phyloP scores from a whole-genome alignment of 2,329 filamentous ascomycete genomes.

The Stagonosporopsis vannaccii region DNA sequence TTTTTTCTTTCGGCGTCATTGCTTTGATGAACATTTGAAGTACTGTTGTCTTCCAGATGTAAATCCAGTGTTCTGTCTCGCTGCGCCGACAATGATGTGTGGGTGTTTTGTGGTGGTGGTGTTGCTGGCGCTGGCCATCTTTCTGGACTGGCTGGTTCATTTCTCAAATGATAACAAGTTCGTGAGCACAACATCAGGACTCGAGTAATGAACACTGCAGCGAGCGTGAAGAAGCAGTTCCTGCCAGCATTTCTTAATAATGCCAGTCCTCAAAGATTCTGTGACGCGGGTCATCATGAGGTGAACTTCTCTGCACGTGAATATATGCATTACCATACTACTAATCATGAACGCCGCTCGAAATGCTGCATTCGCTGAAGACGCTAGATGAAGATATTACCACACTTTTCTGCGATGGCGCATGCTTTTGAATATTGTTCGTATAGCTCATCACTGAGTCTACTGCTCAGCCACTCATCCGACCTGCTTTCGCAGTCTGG shows the following conservation, averaged over 20 bases:
- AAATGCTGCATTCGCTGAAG: constrained; percentile 8
- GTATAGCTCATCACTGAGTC: not conserved
- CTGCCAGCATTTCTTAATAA: not conserved
- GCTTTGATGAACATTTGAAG: not conserved
- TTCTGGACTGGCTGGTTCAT: not conserved
- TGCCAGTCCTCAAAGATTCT: too few relatives aligned
- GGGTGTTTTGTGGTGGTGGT: not conserved
- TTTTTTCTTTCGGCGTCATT: not conserved
- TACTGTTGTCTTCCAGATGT: not conserved
- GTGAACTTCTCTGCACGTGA: not conserved
- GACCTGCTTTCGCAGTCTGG: constrained; percentile 53
- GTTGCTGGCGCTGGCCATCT: not conserved
- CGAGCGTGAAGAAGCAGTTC: not conserved
- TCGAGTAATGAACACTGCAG: not conserved
- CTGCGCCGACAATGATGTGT: not conserved
- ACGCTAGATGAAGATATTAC: not conserved
- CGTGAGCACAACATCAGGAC: not conserved
- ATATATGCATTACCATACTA: not conserved
- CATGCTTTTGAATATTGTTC: not conserved
- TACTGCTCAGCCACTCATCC: not conserved
- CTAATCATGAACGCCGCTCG: not conserved
- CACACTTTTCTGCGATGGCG: not conserved
- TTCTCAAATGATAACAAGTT: not conserved
- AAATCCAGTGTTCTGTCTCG: not conserved
- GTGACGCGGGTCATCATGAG: not conserved